Evolutionary conservation across 495 filamentous ascomycete species (phyloP).

Genomic region (Pyrenopolyporus hunteri): DNA sequence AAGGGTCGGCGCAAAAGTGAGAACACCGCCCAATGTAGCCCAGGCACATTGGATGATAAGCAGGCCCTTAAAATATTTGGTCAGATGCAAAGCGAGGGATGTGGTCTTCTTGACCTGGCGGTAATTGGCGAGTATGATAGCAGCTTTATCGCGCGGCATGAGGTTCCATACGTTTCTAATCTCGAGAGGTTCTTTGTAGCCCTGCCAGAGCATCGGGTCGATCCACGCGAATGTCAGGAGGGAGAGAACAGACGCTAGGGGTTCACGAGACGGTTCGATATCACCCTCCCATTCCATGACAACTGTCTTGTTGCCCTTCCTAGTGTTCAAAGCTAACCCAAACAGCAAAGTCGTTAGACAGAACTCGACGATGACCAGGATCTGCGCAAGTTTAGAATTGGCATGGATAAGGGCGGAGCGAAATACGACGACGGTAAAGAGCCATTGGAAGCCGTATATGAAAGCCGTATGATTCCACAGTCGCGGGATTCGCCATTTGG

Average conservation of each 20-base stretch:
- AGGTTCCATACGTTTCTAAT: slow-evolving; percentile 91
- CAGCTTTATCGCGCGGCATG: slow-evolving; percentile 84
- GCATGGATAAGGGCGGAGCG: slow-evolving; percentile 87
- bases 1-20: slow-evolving; percentile 90
- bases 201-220: slow-evolving; percentile 84
- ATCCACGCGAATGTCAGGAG: slow-evolving; percentile 90
- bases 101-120: slow-evolving; percentile 85
- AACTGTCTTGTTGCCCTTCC: slow-evolving; percentile 91
- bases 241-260: slow-evolving; percentile 85
- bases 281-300: slow-evolving; percentile 83
- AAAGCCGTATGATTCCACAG: slow-evolving; percentile 93
- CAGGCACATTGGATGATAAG: slow-evolving; percentile 80
- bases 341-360: slow-evolving; percentile 73
- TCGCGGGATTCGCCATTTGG: slow-evolving; percentile 68
- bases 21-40: slow-evolving; percentile 76
- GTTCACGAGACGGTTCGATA: slow-evolving; percentile 83
- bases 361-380: slow-evolving; percentile 73
- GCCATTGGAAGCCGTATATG: slow-evolving; percentile 85
- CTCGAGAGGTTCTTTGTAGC: slow-evolving; percentile 85
- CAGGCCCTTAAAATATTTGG: slow-evolving; percentile 79
- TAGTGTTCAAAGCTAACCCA: slow-evolving; percentile 75
- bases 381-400: slow-evolving; percentile 61
- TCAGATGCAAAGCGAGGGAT: slow-evolving; percentile 77
- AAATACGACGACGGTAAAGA: slow-evolving; percentile 76
- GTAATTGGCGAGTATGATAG: slow-evolving; percentile 77